A percentile compares a stretch with the other conserved stretches of the same genome.
phyloP scores from a whole-genome alignment of 495 filamentous ascomycete species.

The Diplogelasinospora grovesii region DNA sequence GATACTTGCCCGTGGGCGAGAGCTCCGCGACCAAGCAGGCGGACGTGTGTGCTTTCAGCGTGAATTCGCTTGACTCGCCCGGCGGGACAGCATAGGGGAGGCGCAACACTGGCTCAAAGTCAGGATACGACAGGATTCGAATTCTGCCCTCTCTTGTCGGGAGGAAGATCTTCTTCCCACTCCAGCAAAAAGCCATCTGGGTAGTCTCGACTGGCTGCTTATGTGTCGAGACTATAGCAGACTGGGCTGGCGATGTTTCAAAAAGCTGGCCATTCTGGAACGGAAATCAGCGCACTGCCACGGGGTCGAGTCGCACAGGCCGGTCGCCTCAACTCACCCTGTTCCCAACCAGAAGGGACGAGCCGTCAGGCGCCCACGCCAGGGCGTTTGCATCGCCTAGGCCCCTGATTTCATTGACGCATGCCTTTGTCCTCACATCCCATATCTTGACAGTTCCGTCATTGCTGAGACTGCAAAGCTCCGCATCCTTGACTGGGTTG shows the following conservation, averaged over 20 bases:
- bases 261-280: slow-evolving; percentile 63
- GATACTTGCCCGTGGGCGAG: slow-evolving; percentile 68
- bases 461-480: slow-evolving; percentile 75
- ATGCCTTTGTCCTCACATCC: slow-evolving; percentile 80
- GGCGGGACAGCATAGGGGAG: slow-evolving; percentile 30
- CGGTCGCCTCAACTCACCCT: slow-evolving; percentile 70
- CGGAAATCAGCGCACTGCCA: not conserved
- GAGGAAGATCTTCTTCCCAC: slow-evolving; percentile 64
- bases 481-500: slow-evolving; percentile 81
- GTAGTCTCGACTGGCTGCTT: slow-evolving; percentile 73
- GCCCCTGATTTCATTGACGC: slow-evolving; percentile 72
- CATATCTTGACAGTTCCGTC: slow-evolving; percentile 88
- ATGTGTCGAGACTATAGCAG: slow-evolving; percentile 51
- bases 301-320: not conserved
- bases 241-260: slow-evolving; percentile 50
- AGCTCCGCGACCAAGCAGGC: slow-evolving; percentile 64
- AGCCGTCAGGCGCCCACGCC: slow-evolving; percentile 85
- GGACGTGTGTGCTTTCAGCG: slow-evolving; percentile 77
- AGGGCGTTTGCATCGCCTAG: slow-evolving; percentile 76
- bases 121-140: slow-evolving; percentile 70
- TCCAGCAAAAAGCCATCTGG: slow-evolving; percentile 74
- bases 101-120: slow-evolving; percentile 41
- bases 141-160: slow-evolving; percentile 79
- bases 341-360: slow-evolving; percentile 71
- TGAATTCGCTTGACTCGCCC: slow-evolving; percentile 42